phyloP scores from a whole-genome alignment of 352 stramenopile species.

The Phytophthora melonis region DNA sequence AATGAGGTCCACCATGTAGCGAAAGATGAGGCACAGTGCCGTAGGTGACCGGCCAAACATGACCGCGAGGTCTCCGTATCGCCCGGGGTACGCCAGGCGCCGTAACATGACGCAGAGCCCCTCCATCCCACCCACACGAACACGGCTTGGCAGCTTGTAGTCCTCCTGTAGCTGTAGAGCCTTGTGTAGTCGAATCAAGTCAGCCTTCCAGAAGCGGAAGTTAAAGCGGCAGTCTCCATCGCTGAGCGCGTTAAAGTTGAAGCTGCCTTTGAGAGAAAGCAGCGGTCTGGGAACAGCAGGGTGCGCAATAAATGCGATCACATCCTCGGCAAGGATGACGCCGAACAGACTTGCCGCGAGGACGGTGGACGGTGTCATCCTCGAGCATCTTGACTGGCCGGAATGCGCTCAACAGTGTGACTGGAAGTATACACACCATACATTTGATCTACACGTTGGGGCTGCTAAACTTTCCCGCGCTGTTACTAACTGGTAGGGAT shows the following conservation, averaged over 20 bases:
- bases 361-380: background rate
- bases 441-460: background rate
- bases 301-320: background rate
- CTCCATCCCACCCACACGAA: background rate
- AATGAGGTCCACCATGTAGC: background rate
- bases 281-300: background rate
- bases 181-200: background rate
- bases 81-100: background rate
- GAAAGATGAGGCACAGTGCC: background rate
- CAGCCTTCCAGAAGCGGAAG: background rate
- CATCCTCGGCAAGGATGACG: background rate
- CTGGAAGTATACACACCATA: background rate
- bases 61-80: background rate
- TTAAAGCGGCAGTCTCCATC: slow-evolving; percentile 1
- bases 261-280: background rate
- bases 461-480: background rate
- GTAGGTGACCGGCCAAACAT: background rate
- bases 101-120: background rate
- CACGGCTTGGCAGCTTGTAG: background rate
- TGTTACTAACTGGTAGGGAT: background rate
- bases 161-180: too few species aligned
- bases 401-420: background rate
- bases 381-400: background rate
- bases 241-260: background rate
- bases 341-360: background rate